Percentiles rank a stretch among this genome's conserved stretches.
Evolutionary conservation across 2,329 filamentous ascomycete genomes (phyloP).

Genomic region (Monosporascus sp.): DNA sequence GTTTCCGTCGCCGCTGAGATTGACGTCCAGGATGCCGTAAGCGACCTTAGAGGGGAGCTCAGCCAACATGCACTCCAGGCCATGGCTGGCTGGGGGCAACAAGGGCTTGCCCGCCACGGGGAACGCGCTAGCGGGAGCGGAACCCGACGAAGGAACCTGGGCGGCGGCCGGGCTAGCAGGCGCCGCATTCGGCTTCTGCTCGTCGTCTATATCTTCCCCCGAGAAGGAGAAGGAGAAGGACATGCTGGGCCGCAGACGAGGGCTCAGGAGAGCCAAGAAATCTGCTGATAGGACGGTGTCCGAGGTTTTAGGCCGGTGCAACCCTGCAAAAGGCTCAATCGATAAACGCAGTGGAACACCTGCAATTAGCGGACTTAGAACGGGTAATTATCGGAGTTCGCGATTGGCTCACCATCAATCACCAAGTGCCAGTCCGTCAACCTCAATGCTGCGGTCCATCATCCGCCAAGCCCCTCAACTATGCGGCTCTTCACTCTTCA

Average conservation of each 20-base stretch:
- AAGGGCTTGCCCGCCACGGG: slow-evolving; percentile 57
- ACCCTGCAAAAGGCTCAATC: not conserved
- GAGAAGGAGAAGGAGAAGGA: slow-evolving; percentile 57
- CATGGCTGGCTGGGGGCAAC: slow-evolving; percentile 48
- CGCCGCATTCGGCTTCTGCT: slow-evolving; percentile 27
- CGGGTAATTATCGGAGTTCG: not conserved
- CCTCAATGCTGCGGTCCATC: too few relatives aligned
- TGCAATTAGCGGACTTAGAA: too few relatives aligned
- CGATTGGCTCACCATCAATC: too few relatives aligned
- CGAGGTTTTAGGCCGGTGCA: not conserved
- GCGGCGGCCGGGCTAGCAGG: slow-evolving; percentile 8
- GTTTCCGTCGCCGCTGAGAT: slow-evolving; percentile 49
- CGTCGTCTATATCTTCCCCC: slow-evolving; percentile 59
- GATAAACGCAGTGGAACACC: not conserved
- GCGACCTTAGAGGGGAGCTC: slow-evolving; percentile 68
- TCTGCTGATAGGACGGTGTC: not conserved
- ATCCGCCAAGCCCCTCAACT: not conserved
- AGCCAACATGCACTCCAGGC: slow-evolving; percentile 44
- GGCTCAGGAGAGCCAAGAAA: not conserved
- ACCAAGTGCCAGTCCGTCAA: too few relatives aligned
- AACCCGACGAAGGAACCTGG: slow-evolving; percentile 13
- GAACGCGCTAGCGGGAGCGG: slow-evolving; percentile 43
- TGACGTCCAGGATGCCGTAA: slow-evolving; percentile 56
- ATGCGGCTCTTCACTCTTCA: not conserved
- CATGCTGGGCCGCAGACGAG: slow-evolving; percentile 17